A percentile compares a stretch with the other conserved stretches of the same genome.
Evolutionary conservation across 495 filamentous ascomycete species (phyloP).

Genomic region (Chlorociboria aeruginascens): DNA sequence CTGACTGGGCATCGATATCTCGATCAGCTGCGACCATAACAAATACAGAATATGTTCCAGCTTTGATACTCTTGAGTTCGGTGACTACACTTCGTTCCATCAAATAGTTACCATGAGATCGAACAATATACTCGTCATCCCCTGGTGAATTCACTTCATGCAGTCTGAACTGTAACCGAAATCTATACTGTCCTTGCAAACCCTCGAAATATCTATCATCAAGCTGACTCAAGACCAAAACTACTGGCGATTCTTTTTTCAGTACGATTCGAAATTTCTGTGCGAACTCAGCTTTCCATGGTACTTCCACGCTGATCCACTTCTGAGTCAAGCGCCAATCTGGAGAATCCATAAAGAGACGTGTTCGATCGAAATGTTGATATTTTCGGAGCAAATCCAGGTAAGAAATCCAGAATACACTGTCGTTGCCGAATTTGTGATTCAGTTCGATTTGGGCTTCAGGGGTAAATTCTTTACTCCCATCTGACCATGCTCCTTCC

Average conservation of each 20-base stretch:
- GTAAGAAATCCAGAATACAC: constrained; percentile 61
- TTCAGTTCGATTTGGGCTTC: constrained; percentile 72
- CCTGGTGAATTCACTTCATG: constrained; percentile 57
- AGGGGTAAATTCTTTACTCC: constrained; percentile 83
- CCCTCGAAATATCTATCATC: constrained; percentile 81
- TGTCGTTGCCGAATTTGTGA: constrained; percentile 73
- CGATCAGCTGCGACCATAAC: constrained; percentile 6
- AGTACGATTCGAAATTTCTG: constrained; percentile 72
- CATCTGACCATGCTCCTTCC: constrained; percentile 78
- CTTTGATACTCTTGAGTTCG: constrained; percentile 43
- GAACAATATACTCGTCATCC: constrained; percentile 75
- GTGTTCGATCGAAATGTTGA: constrained; percentile 72
- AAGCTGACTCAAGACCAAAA: constrained; percentile 70
- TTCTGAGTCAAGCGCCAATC: constrained; percentile 75
- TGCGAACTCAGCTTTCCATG: constrained; percentile 77
- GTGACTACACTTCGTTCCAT: constrained; percentile 63
- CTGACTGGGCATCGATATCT: constrained; percentile 33
- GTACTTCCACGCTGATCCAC: constrained; percentile 77
- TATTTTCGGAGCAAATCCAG: constrained; percentile 83
- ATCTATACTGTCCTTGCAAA: constrained; percentile 68
- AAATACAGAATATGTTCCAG: constrained; percentile 25
- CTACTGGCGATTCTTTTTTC: constrained; percentile 54
- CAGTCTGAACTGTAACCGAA: constrained; percentile 69
- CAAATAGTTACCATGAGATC: constrained; percentile 47
- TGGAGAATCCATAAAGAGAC: constrained; percentile 67